These are phyloP conservation scores for Zygosaccharomyces rouxii DNA, from an alignment of 805 yeast species.

Conservation along the genomic window DNA sequence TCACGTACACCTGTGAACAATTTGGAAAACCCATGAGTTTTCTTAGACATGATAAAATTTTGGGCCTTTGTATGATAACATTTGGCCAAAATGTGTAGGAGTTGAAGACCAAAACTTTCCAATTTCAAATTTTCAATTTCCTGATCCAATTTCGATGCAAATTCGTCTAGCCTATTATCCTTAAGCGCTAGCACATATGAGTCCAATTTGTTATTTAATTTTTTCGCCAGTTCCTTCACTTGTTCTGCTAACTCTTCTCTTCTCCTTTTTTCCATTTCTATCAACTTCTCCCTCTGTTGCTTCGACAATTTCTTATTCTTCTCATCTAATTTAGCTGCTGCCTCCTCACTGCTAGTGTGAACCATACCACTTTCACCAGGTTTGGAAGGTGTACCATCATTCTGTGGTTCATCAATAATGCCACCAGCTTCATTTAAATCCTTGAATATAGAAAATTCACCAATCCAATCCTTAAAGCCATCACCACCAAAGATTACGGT, in stretches of 20 bases:
- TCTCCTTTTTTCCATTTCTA: conserved; percentile 51
- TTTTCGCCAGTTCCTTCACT: conserved; percentile 46
- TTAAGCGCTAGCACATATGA: conserved; percentile 43
- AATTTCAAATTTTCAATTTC: conserved; percentile 81
- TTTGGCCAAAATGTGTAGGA: conserved; percentile 76
- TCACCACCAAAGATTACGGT: conserved; percentile 81
- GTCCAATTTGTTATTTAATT: conserved; percentile 46
- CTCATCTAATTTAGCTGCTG: conserved; percentile 37
- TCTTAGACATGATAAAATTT: conserved; percentile 67
- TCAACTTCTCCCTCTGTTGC: conserved; percentile 47
- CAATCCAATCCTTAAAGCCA: conserved; percentile 72
- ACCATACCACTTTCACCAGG: conserved; percentile 1
- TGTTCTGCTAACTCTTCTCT: conserved; percentile 47
- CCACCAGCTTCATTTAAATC: conserved; percentile 58
- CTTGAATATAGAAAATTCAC: conserved; percentile 65
- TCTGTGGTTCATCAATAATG: conserved; percentile 29
- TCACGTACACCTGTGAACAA: conserved; percentile 76
- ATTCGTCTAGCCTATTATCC: conserved; percentile 46
- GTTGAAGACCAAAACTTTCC: conserved; percentile 92
- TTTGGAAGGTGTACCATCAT: conserved; percentile 7
- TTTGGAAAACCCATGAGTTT: conserved; percentile 82
- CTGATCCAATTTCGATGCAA: conserved; percentile 45
- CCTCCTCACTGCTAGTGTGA: conserved; percentile 11
- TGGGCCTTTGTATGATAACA: conserved; percentile 72
- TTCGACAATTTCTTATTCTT: conserved; percentile 28